Conservation (phyloP, 257 asterid genomes). For the Fraxinus quadrangulata region DNA sequence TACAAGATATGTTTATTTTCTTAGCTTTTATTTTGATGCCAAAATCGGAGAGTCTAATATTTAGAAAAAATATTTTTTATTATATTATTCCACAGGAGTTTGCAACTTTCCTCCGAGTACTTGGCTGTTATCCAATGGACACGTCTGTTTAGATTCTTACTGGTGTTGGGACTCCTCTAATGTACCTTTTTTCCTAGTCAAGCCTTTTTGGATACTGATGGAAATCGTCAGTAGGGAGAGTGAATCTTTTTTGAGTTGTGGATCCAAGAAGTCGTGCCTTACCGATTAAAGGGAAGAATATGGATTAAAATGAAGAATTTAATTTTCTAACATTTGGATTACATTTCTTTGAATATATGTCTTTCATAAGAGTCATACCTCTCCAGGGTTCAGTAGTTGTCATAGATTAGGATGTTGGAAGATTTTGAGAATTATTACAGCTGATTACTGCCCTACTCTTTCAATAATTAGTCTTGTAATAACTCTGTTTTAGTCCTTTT, state of each 20-base stretch:
- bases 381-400: background rate
- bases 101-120: slow-evolving; percentile 27
- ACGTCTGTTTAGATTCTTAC: background rate
- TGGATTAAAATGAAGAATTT: background rate
- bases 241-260: background rate
- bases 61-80: background rate
- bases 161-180: background rate
- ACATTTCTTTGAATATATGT: background rate
- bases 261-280: background rate
- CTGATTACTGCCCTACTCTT: background rate
- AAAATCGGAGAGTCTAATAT: background rate
- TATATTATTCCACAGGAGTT: slow-evolving; percentile 17
- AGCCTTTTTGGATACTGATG: background rate
- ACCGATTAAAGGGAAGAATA: background rate
- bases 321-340: background rate
- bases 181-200: background rate
- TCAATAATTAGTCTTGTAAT: background rate
- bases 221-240: background rate
- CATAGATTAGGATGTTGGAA: background rate
- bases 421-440: background rate
- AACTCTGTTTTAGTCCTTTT: no score
- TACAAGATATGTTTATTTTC: no score
- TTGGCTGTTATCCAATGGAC: slow-evolving; percentile 34
- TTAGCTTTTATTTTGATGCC: background rate
- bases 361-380: background rate